These are phyloP conservation scores for Gamarada debralockiae DNA, from an alignment of 495 filamentous ascomycete genomes.

Conservation along the genomic window DNA sequence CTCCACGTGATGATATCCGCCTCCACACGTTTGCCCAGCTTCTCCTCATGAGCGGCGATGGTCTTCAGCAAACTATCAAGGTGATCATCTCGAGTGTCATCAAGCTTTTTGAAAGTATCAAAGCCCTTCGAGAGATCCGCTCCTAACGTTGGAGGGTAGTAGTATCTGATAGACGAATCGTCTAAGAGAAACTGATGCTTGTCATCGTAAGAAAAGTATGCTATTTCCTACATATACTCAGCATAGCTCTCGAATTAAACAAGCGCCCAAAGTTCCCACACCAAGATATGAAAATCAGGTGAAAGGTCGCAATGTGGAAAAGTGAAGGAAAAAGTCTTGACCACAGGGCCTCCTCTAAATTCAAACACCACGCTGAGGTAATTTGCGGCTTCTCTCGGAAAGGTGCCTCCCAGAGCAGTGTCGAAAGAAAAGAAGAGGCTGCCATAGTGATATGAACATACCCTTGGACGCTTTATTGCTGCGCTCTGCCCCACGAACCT, in stretches of 20 bases:
- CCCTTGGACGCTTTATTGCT: constrained; percentile 65
- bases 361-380: too few relatives aligned
- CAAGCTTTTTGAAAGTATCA: constrained; percentile 76
- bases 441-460: constrained; percentile 36
- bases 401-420: too few relatives aligned
- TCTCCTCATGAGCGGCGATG: constrained; percentile 66
- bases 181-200: constrained; percentile 72
- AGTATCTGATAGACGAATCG: constrained; percentile 77
- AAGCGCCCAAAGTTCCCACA: neutral
- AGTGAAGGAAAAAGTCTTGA: too few relatives aligned
- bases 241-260: neutral
- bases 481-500: constrained; percentile 58
- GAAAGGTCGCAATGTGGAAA: neutral
- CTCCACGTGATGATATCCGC: constrained; percentile 90
- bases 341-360: too few relatives aligned
- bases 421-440: neutral
- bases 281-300: neutral
- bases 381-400: too few relatives aligned
- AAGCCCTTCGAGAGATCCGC: constrained; percentile 75
- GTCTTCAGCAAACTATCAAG: constrained; percentile 78
- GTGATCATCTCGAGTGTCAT: constrained; percentile 81
- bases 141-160: constrained; percentile 72
- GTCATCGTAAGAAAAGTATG: constrained; percentile 87
- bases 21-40: constrained; percentile 59
- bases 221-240: constrained; percentile 60